A percentile compares a stretch with the other conserved stretches of the same genome.
These are phyloP conservation scores for Coniochaeta hoffmannii DNA, from an alignment of 2,329 filamentous ascomycete genomes.

Conservation along the genomic window DNA sequence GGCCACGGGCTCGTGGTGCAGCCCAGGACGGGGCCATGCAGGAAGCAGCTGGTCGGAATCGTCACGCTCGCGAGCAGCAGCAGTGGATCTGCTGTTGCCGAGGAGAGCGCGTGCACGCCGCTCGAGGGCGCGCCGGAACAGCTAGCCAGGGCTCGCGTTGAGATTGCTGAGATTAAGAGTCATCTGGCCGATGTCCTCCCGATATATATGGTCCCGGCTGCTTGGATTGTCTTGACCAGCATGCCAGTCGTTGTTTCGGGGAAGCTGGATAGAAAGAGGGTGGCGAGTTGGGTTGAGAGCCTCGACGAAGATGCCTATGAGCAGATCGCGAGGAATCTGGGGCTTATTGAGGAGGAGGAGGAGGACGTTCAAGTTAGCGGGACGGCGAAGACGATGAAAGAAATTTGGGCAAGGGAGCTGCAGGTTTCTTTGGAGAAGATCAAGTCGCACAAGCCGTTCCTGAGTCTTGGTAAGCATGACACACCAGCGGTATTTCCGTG, in stretches of 20 bases:
- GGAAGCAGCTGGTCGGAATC: conserved; percentile 6
- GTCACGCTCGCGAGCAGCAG: conserved; percentile 8
- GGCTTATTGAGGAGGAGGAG: conserved; percentile 4
- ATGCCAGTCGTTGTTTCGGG: conserved; percentile 15
- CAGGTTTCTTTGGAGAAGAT: conserved; percentile 10
- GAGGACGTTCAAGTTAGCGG: conserved; percentile 7
- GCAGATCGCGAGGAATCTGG: conserved; percentile 9
- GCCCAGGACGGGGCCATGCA: conserved; percentile 11
- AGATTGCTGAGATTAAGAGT: conserved; percentile 8
- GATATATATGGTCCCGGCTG: conserved; percentile 15
- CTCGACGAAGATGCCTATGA: conserved; percentile 10
- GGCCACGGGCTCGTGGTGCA: conserved; percentile 11
- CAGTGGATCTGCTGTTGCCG: neutral
- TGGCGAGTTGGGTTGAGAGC: conserved; percentile 10
- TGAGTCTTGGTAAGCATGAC: conserved; percentile 24
- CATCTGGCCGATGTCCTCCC: conserved; percentile 11
- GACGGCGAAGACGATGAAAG: conserved; percentile 8
- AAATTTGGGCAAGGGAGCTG: conserved; percentile 14
- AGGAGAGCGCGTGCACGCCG: conserved; percentile 4
- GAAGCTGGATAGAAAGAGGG: conserved; percentile 11
- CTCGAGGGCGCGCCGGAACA: conserved; percentile 6
- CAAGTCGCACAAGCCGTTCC: conserved; percentile 10
- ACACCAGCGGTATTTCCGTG: too few species aligned
- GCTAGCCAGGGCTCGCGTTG: conserved; percentile 6
- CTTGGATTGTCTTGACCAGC: conserved; percentile 12